phyloP scores from a whole-genome alignment of 805 yeast genomes.

The Tetrapisispora pingtungensis region DNA sequence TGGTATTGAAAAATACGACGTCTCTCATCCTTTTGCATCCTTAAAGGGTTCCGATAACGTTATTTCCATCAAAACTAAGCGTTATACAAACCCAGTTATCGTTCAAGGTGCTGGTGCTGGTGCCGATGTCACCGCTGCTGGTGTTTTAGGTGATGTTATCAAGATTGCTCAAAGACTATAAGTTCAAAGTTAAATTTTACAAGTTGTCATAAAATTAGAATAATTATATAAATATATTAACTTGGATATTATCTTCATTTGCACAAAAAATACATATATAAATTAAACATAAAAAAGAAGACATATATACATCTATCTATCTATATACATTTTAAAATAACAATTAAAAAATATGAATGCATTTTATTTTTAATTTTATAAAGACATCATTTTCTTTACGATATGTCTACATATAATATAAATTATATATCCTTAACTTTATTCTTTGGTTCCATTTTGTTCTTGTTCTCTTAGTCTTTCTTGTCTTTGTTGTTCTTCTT shows the following conservation, averaged over 20 bases:
- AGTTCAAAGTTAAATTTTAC: too few relatives aligned
- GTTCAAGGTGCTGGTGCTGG: slow-evolving; percentile 98
- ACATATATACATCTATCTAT: too few relatives aligned
- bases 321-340: too few relatives aligned
- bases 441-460: slow-evolving; percentile 3
- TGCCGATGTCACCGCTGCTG: slow-evolving; percentile 68
- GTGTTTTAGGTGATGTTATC: slow-evolving; percentile 88
- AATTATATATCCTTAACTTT: not conserved
- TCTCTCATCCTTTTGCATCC: slow-evolving; percentile 91
- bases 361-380: too few relatives aligned
- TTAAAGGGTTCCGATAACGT: slow-evolving; percentile 95
- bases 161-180: slow-evolving; percentile 79
- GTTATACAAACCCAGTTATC: slow-evolving; percentile 87
- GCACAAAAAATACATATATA: too few relatives aligned
- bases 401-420: not conserved
- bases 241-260: too few relatives aligned
- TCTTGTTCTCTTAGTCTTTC: slow-evolving; percentile 47
- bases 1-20: slow-evolving; percentile 78
- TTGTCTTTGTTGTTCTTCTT: slow-evolving; percentile 89
- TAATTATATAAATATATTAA: not conserved
- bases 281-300: too few relatives aligned
- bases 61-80: slow-evolving; percentile 78
- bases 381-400: not conserved
- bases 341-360: too few relatives aligned
- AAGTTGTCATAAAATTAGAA: not conserved